Evolutionary conservation across 2,329 filamentous ascomycete species (phyloP), one percentile per base, ranked within the genome.

Genomic region (Amesomyces nigricolor): DNA sequence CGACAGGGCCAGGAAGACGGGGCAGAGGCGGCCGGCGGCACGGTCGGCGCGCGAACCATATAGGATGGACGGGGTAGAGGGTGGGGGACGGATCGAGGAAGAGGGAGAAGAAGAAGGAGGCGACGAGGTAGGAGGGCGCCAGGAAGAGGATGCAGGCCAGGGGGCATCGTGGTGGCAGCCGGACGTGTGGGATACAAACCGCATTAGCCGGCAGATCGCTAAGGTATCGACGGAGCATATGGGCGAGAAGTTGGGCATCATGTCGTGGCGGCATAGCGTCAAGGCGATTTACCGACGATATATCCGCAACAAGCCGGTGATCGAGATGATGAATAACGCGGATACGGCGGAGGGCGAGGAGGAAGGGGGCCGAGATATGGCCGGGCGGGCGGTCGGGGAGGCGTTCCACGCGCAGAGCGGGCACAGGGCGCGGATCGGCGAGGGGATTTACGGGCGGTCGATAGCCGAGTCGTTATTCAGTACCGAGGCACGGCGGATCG

Each of bases 361-460:
- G n/a, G n/a, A n/a, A n/a, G n/a, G n/a, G n/a, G n/a, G n/a, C n/a
- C n/a, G n/a, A n/a, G n/a, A n/a, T n/a, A n/a, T n/a, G n/a, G n/a
- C n/a, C n/a, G n/a, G n/a, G n/a, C n/a, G n/a, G n/a, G n/a, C n/a
- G n/a, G n/a, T n/a, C n/a, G n/a, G n/a, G n/a, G n/a, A n/a, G n/a
- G n/a, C n/a, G n/a, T n/a, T n/a, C n/a, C n/a, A n/a, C n/a, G n/a
- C n/a, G n/a, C n/a, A n/a, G n/a, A n/a, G n/a, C n/a, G n/a, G n/a
- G 46, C 38, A 52, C 14, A 17, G 51, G 13, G 55, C 47, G 39
- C 47, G 45, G 14, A 37, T 58, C 10, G 59, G 50, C 8, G 54
- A 56, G 3, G 51, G 59, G 35, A 54, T 61, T 7, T 61, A 61
- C 53, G 47, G 42, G 29, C 50, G 51, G n/a, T 35, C 32, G 44